Conservation (phyloP, 2,329 filamentous ascomycete genomes). For the Pseudogymnoascus sp. region DNA sequence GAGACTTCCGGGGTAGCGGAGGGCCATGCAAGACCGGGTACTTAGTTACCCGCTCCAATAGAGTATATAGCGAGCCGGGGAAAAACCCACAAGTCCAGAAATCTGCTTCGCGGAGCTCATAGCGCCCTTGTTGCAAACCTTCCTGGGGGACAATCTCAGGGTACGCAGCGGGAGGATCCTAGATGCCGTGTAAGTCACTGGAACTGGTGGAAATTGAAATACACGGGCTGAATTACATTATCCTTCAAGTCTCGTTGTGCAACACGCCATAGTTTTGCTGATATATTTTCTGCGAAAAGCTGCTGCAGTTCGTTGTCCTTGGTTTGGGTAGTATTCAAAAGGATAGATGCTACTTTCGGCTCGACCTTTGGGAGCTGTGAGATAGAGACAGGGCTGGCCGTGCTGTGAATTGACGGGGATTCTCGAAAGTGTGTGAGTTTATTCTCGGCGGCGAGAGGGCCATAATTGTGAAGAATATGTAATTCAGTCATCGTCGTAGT, state of each 20-base stretch:
- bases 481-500: neutral
- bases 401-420: neutral
- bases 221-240: conserved; percentile 9
- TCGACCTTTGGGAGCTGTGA: neutral
- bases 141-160: conserved; percentile 29
- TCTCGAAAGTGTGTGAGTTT: neutral
- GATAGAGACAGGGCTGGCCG: neutral
- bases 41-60: conserved; percentile 29
- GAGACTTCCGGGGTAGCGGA: neutral
- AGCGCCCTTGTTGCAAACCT: conserved; percentile 23
- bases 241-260: conserved; percentile 12
- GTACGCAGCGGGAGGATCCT: conserved; percentile 17
- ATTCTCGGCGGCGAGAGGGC: neutral
- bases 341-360: neutral
- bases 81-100: conserved; percentile 40
- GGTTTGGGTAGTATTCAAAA: neutral
- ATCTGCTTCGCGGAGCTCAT: conserved; percentile 25
- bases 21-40: conserved; percentile 19
- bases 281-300: conserved; percentile 16
- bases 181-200: neutral
- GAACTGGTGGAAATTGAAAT: neutral
- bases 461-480: neutral
- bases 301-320: conserved; percentile 11
- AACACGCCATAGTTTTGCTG: conserved; percentile 18
- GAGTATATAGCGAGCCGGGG: conserved; percentile 29